Conservation (phyloP, 2,329 filamentous ascomycete genomes). For the Scedosporium boydii region DNA sequence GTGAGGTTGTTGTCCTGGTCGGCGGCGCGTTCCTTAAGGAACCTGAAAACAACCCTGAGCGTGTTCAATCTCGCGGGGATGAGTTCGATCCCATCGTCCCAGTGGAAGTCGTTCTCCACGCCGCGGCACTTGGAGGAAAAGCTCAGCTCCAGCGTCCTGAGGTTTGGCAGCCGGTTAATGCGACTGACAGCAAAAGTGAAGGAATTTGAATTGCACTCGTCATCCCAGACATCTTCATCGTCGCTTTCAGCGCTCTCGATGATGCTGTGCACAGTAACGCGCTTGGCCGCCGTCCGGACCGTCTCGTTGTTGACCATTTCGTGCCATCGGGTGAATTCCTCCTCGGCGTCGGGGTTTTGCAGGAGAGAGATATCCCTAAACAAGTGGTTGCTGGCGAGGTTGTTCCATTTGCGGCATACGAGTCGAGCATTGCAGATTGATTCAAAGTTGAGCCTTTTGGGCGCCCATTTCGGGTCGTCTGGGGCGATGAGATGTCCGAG, state of each 20-base stretch:
- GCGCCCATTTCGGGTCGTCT: too few relatives aligned
- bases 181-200: conserved; percentile 6
- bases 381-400: conserved; percentile 6
- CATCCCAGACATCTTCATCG: not conserved
- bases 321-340: conserved; percentile 6
- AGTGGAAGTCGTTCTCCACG: not conserved
- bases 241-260: conserved; percentile 6
- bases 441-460: too few relatives aligned
- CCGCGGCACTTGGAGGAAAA: conserved; percentile 6
- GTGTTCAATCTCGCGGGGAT: conserved; percentile 1
- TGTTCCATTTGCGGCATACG: conserved; percentile 12
- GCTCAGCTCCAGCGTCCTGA: conserved; percentile 6
- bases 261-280: conserved; percentile 12
- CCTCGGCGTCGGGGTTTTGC: not conserved
- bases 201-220: not conserved
- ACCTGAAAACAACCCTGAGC: conserved; percentile 10
- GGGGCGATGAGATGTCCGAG: too few relatives aligned
- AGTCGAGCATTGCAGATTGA: conserved; percentile 9
- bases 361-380: conserved; percentile 6
- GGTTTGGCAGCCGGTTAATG: conserved; percentile 9
- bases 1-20: not conserved
- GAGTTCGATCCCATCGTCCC: not conserved
- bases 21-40: conserved; percentile 9
- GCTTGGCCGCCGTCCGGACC: conserved; percentile 3
- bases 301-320: not conserved